Base-by-base conservation (phyloP, 192 early-diverging fungal genomes). In the Bifiguratus adelaidae region DNA sequence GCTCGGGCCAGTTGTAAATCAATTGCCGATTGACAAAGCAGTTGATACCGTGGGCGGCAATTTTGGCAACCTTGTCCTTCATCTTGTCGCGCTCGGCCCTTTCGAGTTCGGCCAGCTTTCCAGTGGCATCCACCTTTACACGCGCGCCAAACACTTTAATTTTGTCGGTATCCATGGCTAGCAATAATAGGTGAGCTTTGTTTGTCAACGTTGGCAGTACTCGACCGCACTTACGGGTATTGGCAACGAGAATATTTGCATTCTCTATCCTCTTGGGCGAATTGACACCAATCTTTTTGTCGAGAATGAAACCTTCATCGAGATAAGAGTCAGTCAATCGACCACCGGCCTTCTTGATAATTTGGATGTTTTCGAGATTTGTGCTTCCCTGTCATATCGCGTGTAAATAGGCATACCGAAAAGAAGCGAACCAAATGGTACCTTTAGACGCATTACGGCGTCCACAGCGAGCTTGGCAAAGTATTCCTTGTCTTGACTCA, bases 1-100 rank as follows among this genome's bases (percentile, higher is more conserved):
- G 90, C 70, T 99, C 95, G 38, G 95, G 95, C 89, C 91, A 99
- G 83, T 99, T 99, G 76, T 99, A 99, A 55, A 99, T 99, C 27
- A 99, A 71, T 63, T 99, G 95, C 53, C 95, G 89, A 80, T 99
- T 99, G 44, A 99, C 94, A 72, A 99, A 99, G 59, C 93, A 95
- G 68, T 96, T 99, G 70, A 99, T 95, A 2, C 91, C 92, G 61
- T 94, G 89, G 2, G 77, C 78, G 55, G 92, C 91, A 71, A 99
- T 99, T 74, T 95, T 96, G 37, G 93, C 89, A 25, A 99, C 95
- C 80, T 99, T 99, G 48, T 77, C 83, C 57, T 83, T 86, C 95
- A 99, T 99, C 82, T 99, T 99, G 48, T 97, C 83, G 53, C 68
- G 83, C 73, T 99, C 95, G 19, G 95, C 95, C 55, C 95, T 81